Evolutionary conservation across 2,329 filamentous ascomycete species (phyloP).

Genomic region (Talaromyces funiculosus): DNA sequence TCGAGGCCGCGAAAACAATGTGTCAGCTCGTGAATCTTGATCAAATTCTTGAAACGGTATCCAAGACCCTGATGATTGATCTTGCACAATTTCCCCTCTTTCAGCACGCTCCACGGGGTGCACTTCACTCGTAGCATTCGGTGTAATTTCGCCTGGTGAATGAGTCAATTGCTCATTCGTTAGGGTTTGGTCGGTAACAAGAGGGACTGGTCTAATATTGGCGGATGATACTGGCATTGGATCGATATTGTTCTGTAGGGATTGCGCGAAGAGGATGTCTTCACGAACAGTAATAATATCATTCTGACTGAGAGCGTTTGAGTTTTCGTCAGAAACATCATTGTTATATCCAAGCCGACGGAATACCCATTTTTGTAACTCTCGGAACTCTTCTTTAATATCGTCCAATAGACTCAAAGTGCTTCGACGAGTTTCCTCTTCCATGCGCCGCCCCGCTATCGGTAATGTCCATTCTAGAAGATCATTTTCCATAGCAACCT

Average conservation of each 20-base stretch:
- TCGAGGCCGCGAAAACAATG: conserved; percentile 35
- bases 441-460: conserved; percentile 34
- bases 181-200: conserved; percentile 18
- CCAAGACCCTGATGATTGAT: conserved; percentile 13
- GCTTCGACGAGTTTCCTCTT: conserved; percentile 35
- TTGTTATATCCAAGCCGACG: conserved; percentile 26
- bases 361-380: conserved; percentile 28
- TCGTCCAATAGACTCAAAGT: conserved; percentile 34
- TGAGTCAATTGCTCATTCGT: conserved; percentile 33
- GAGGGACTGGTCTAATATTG: background rate
- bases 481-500: conserved; percentile 39
- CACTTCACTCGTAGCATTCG: conserved; percentile 27
- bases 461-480: conserved; percentile 41
- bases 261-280: background rate
- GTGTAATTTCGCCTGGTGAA: conserved; percentile 35
- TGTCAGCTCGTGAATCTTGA: conserved; percentile 34
- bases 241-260: background rate
- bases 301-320: conserved; percentile 5
- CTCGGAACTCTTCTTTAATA: conserved; percentile 30
- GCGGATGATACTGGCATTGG: background rate
- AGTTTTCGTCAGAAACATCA: conserved; percentile 17
- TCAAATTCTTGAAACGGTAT: conserved; percentile 16
- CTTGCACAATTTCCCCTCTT: conserved; percentile 13
- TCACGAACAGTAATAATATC: background rate
- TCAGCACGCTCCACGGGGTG: conserved; percentile 21